A percentile compares a stretch with the other conserved stretches of the same genome.
Evolutionary conservation across 345 rosid genomes (phyloP).

Genomic region (Heritiera fomes): DNA sequence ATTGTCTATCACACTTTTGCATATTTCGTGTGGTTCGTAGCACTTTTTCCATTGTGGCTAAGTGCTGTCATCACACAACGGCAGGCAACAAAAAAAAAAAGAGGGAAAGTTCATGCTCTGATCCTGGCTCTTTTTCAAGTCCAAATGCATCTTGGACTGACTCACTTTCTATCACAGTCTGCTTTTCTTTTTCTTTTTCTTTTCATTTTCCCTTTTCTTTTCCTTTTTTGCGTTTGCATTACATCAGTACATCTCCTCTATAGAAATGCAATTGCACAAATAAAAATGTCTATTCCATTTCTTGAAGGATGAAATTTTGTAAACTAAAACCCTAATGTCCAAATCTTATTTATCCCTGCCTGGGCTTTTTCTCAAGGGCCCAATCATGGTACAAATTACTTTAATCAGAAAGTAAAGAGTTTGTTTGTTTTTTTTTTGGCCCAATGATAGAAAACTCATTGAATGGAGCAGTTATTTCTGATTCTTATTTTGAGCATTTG

Average conservation of each 20-base stretch:
- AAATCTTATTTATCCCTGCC: too few relatives aligned
- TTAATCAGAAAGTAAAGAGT: neutral
- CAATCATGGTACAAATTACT: neutral
- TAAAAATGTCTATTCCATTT: neutral
- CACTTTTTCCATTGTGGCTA: neutral
- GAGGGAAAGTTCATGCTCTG: neutral
- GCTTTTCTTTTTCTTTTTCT: neutral
- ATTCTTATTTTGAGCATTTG: too few relatives aligned
- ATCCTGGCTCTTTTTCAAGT: conserved; percentile 2
- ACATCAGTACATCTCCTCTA: neutral
- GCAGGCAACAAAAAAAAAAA: neutral
- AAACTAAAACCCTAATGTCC: neutral
- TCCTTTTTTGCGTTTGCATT: neutral
- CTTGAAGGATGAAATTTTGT: neutral
- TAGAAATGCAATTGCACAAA: neutral
- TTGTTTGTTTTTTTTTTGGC: too few relatives aligned
- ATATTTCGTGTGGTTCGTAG: neutral
- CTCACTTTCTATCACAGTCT: neutral
- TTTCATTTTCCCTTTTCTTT: neutral
- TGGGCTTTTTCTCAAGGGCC: neutral
- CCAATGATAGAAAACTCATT: too few relatives aligned
- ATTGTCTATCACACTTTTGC: conserved; percentile 6
- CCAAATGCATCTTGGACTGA: conserved; percentile 10
- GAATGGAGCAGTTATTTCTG: too few relatives aligned
- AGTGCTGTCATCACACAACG: conserved; percentile 1